Evolutionary conservation across 1,139 yeast species (phyloP), one percentile per base, ranked within the genome.

Genomic region (Saccharomycopsis hybrid): DNA sequence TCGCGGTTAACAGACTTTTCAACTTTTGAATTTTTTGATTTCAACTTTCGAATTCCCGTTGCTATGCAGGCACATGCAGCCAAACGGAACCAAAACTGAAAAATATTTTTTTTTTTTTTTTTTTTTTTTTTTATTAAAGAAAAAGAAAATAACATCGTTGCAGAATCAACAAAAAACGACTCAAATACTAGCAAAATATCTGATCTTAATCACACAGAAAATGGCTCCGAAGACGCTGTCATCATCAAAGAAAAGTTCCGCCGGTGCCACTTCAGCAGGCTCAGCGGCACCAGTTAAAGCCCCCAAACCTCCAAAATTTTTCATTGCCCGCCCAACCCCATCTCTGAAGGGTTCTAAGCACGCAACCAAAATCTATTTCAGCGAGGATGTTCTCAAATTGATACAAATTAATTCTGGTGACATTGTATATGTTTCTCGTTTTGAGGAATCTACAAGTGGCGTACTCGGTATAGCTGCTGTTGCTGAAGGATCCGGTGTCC

Each of bases 301-400:
- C 56, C 59, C 45, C 43, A 55, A 27, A 44, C 63, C 48, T 7
- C 73, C 74, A 1, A 57, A 63, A n/a, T 60, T 63, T 9, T 78
- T 71, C 60, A 80, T 85, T 18, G 76, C 79, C 1, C 70, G 95
- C 53, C 92, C 95, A 0, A 63, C 74, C 1, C 56, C 65, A 0
- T 55, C 55, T 7, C 53, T 58, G 3, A 62, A 65, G 7, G 51
- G 63, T 25, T 70, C 70, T 48, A 58, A 70, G 18, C 46, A 48
- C 28, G 49, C 39, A 11, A 64, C 74, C 29, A 76, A 74, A 53
- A 74, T 76, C 0, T 72, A 67, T 45, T 60, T 85, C 3, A 74
- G 80, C 50, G 71, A 77, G 1, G 76, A 77, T 2, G 69, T 80
- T 1, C 63, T 83, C 29, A 70, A 75, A 44, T 76, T 75, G 0